Evolutionary conservation across 371 early-diverging fungal species (phyloP), one percentile per base, ranked within the genome.

Genomic region (Coemansia sp.): DNA sequence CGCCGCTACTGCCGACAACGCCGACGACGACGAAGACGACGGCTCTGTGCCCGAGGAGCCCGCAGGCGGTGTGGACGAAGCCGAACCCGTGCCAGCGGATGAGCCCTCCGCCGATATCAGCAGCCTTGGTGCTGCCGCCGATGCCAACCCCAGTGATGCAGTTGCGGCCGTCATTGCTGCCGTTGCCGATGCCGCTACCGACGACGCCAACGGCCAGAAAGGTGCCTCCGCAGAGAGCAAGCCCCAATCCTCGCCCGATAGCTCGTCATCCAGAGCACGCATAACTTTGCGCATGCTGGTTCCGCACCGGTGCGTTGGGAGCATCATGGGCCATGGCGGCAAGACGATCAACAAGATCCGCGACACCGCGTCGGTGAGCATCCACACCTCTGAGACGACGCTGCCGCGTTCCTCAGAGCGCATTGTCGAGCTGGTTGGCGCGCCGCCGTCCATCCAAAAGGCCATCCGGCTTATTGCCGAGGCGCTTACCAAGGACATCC

Each of bases 271-370:
- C 44, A 32, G 44, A 14, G 33, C 43, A 8, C 52, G 52, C 36
- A 43, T 42, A 9, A 71, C 67, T 2, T 55, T 75, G 36, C 71
- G 76, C 29, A 42, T 75, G 36, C 68, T 75, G 14, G 76, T 75
- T 16, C 76, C 76, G 8, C 74, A 72, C 64, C 66, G 61, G 56
- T 75, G 76, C 57, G 68, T 75, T 33, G 76, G 76, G 57, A 75
- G 72, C 48, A 67, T 75, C 53, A 75, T 75, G 76, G 76, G 76
- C 50, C 76, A 71, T 47, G 72, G 67, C 58, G 76, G 76, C 38
- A 58, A 43, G 60, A 64, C 70, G 14, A 75, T 75, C 58, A 75
- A 71, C 67, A 55, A 52, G 47, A 71, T 75, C 38, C 66, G 76
- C 50, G 67, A 70, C 14, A 40, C 38, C 9, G 43, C 76, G 3